Conservation (phyloP, 495 filamentous ascomycete genomes). For the Podospora pseudopauciseta region DNA sequence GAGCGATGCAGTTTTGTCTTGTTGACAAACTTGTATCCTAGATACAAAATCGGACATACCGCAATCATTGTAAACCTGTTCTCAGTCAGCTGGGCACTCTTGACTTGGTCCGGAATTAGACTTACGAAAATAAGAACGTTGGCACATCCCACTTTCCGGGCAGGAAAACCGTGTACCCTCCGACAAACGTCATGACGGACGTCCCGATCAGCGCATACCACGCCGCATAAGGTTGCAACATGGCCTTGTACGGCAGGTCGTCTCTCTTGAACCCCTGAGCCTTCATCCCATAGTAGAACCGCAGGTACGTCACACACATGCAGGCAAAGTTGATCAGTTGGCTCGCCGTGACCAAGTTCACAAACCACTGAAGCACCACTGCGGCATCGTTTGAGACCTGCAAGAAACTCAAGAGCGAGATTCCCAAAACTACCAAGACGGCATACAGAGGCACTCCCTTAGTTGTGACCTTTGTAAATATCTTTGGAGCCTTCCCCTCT, state of each 20-base stretch:
- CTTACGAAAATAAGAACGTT: conserved; percentile 72
- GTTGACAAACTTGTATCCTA: conserved; percentile 69
- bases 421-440: conserved; percentile 57
- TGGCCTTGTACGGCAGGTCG: conserved; percentile 61
- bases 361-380: conserved; percentile 72
- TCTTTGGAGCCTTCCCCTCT: conserved; percentile 60
- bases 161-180: conserved; percentile 74
- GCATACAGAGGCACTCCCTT: conserved; percentile 59
- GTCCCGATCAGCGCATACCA: conserved; percentile 61
- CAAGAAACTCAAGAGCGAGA: conserved; percentile 67
- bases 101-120: conserved; percentile 3
- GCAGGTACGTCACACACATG: conserved; percentile 66
- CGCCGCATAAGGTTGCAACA: conserved; percentile 66
- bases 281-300: conserved; percentile 65
- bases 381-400: conserved; percentile 66
- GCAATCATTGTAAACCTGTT: conserved; percentile 61
- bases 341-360: conserved; percentile 64
- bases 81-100: not conserved
- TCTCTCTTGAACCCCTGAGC: conserved; percentile 64
- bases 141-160: conserved; percentile 62
- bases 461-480: conserved; percentile 61
- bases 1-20: conserved; percentile 55
- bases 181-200: conserved; percentile 67
- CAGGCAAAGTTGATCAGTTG: conserved; percentile 76
- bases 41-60: conserved; percentile 61